Evolutionary conservation across 2,329 filamentous ascomycete genomes (phyloP).

Genomic region (Cladorrhinum sp.): DNA sequence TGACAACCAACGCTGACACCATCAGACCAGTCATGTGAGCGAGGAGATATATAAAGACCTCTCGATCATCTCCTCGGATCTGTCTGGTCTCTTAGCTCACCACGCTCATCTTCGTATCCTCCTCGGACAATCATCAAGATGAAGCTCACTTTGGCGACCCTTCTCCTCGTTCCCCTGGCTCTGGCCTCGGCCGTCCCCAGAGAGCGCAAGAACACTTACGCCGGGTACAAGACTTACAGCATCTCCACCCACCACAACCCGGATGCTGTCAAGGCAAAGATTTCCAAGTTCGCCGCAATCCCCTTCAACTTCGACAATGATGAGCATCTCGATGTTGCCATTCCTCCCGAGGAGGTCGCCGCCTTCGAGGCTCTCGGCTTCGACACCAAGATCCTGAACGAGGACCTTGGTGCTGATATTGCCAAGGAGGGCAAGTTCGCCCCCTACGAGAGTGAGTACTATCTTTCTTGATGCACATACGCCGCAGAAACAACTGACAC

Average conservation of each 20-base stretch:
- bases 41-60: not conserved
- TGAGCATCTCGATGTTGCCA: slow-evolving; percentile 26
- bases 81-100: not conserved
- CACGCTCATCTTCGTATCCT: slow-evolving; percentile 3
- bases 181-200: slow-evolving; percentile 14
- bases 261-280: slow-evolving; percentile 15
- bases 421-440: slow-evolving; percentile 23
- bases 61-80: not conserved
- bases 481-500: not conserved
- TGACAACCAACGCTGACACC: not conserved
- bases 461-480: not conserved
- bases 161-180: slow-evolving; percentile 14
- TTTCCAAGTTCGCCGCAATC: slow-evolving; percentile 11
- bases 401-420: slow-evolving; percentile 27
- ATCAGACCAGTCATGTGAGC: not conserved
- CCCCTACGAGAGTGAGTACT: slow-evolving; percentile 13
- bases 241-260: slow-evolving; percentile 18
- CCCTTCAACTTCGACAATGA: slow-evolving; percentile 19
- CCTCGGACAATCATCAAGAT: slow-evolving; percentile 5
- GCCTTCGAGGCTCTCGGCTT: slow-evolving; percentile 28
- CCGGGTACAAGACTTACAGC: slow-evolving; percentile 21
- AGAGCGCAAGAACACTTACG: slow-evolving; percentile 17
- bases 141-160: slow-evolving; percentile 3
- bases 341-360: slow-evolving; percentile 26
- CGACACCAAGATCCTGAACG: slow-evolving; percentile 22